These are phyloP conservation scores for Chalciporus sphaerocephalus DNA, from an alignment of 768 basidiomycete species.

Conservation along the genomic window DNA sequence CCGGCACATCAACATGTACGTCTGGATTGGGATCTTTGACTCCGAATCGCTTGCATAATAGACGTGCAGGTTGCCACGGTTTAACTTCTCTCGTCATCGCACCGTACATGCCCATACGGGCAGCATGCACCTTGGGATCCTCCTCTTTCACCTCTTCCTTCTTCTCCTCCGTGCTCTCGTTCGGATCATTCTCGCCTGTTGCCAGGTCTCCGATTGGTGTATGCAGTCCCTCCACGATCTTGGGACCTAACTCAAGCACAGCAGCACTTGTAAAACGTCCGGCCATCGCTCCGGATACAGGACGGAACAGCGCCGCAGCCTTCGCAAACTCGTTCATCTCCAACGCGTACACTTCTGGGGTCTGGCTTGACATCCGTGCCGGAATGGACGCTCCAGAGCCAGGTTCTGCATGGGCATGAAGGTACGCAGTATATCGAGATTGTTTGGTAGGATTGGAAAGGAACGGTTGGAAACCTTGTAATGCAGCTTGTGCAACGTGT, in stretches of 20 bases:
- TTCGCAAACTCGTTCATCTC: conserved; percentile 87
- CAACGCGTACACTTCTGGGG: conserved; percentile 64
- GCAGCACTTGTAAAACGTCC: conserved; percentile 86
- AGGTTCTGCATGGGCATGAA: conserved; percentile 63
- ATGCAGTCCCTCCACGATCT: conserved; percentile 64
- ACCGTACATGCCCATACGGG: conserved; percentile 86
- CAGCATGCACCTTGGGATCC: conserved; percentile 77
- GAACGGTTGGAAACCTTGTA: conserved; percentile 90
- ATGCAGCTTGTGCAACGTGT: conserved; percentile 78
- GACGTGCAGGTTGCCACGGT: conserved; percentile 74
- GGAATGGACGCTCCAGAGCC: conserved; percentile 44
- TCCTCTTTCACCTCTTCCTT: conserved; percentile 49
- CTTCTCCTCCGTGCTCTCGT: conserved; percentile 37
- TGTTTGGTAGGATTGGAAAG: conserved; percentile 73
- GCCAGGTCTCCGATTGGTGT: conserved; percentile 43
- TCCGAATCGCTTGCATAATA: conserved; percentile 92
- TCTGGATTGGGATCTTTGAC: conserved; percentile 83
- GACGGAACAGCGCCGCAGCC: conserved; percentile 86
- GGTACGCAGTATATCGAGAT: conserved; percentile 77
- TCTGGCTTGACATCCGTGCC: conserved; percentile 52
- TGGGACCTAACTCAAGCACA: conserved; percentile 61
- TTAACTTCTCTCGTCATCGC: conserved; percentile 71
- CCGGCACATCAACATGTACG: conserved; percentile 31
- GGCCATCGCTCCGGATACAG: conserved; percentile 89
- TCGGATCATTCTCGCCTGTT: conserved; percentile 39